Percentiles rank a stretch among this genome's conserved stretches.
phyloP scores from a whole-genome alignment of 2,329 filamentous ascomycete species.

The Aureobasidium sp. region DNA sequence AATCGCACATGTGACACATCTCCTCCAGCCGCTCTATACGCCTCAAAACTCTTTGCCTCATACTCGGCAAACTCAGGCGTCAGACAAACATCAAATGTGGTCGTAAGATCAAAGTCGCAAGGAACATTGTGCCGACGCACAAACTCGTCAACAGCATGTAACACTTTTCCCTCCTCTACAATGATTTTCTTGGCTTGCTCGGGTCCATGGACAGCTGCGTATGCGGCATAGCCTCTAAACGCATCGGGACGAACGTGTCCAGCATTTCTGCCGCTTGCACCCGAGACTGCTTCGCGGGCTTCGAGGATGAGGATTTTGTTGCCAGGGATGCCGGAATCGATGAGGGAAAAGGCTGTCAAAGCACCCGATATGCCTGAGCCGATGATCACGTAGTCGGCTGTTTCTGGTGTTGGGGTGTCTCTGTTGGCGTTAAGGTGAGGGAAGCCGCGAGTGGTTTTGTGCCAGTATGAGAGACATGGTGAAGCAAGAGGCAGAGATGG shows the following conservation, averaged over 20 bases:
- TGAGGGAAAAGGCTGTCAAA: slow-evolving; percentile 36
- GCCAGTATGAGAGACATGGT: slow-evolving; percentile 39
- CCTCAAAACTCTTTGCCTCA: slow-evolving; percentile 35
- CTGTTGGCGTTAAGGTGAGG: slow-evolving; percentile 36
- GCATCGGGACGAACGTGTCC: slow-evolving; percentile 42
- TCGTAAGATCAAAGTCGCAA: slow-evolving; percentile 42
- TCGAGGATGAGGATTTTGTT: slow-evolving; percentile 37
- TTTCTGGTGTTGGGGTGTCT: slow-evolving; percentile 25
- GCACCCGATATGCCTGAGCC: slow-evolving; percentile 40
- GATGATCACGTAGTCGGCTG: slow-evolving; percentile 34
- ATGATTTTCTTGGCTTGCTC: slow-evolving; percentile 43
- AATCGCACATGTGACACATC: slow-evolving; percentile 38
- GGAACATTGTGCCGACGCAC: slow-evolving; percentile 35
- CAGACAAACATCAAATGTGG: slow-evolving; percentile 45
- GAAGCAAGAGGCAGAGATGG: slow-evolving; percentile 20
- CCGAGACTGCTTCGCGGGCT: slow-evolving; percentile 39
- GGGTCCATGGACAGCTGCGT: slow-evolving; percentile 36
- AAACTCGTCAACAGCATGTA: slow-evolving; percentile 37
- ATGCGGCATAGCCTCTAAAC: slow-evolving; percentile 43
- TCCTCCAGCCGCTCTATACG: slow-evolving; percentile 37
- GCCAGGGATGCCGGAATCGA: slow-evolving; percentile 30
- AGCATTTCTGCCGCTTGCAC: slow-evolving; percentile 41
- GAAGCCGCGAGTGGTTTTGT: slow-evolving; percentile 39
- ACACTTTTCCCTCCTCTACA: slow-evolving; percentile 38
- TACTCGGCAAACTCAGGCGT: slow-evolving; percentile 41